A percentile compares a stretch with the other conserved stretches of the same genome.
These are phyloP conservation scores for Coemansia sp. DNA, from an alignment of 192 early-diverging fungal species.

Conservation along the genomic window DNA sequence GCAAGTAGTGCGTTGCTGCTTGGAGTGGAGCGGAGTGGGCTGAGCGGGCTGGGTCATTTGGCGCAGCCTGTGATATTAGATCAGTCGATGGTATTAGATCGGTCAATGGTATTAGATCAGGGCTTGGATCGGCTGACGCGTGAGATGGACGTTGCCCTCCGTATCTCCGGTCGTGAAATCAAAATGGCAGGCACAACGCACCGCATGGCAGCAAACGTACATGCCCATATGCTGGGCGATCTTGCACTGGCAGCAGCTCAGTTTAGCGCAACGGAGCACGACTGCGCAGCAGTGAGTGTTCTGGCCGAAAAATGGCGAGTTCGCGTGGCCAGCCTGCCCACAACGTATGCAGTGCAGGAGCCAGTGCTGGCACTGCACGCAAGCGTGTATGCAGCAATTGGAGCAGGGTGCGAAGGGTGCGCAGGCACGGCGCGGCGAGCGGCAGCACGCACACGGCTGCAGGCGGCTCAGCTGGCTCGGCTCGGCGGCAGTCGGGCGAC, in stretches of 20 bases:
- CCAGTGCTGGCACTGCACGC: constrained; percentile 50
- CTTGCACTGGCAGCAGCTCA: constrained; percentile 23
- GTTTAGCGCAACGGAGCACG: constrained; percentile 9
- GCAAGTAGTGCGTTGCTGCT: constrained; percentile 32
- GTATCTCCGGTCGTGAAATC: constrained; percentile 24
- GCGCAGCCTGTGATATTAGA: not conserved
- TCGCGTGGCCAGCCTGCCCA: constrained; percentile 34
- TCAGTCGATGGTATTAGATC: constrained; percentile 9
- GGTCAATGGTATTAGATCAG: constrained; percentile 15
- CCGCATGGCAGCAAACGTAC: constrained; percentile 17
- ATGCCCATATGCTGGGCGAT: constrained; percentile 54
- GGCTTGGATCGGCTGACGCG: not conserved
- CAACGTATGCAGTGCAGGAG: constrained; percentile 41
- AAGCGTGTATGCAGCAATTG: constrained; percentile 35
- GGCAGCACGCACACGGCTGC: constrained; percentile 30
- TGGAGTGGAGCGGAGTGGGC: not conserved
- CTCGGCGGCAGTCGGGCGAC: constrained; percentile 40
- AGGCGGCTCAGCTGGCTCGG: constrained; percentile 50
- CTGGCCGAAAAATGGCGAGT: constrained; percentile 39
- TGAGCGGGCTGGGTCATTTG: constrained; percentile 10
- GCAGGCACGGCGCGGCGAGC: constrained; percentile 23
- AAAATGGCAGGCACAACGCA: constrained; percentile 13
- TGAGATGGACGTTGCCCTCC: constrained; percentile 8
- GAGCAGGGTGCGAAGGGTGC: constrained; percentile 3
- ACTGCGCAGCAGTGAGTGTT: constrained; percentile 11